Base-by-base conservation (phyloP, 78 protist genomes). In the Dictyostelium capitatum region DNA sequence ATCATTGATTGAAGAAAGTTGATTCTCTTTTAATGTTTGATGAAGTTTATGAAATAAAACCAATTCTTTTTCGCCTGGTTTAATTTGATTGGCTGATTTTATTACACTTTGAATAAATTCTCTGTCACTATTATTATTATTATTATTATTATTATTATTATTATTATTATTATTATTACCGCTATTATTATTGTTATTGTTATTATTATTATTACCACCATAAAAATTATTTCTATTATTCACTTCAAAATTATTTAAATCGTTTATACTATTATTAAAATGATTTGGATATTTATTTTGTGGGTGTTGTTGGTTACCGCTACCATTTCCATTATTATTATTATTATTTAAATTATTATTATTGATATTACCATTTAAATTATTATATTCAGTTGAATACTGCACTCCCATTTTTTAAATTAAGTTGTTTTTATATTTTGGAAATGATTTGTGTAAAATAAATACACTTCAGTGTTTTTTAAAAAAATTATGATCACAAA, bases 21-120 rank as follows among this genome's bases (percentile, higher is more conserved):
- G 48, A 2, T 78, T 30, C 28, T 78, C 64, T 54, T 78, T 78
- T n/a, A 78, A 48, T 19, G 83, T 30, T 54, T 53, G 54, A 32
- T 78, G 70, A n/a, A 78, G 20, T 32, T 54, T 78, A 8, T 78
- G 83, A 19, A 78, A 78, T 54, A 78, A 78, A 28, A 78, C 83
- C 32, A 78, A 25, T 12, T 53, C 69, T n/a, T 30, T 78, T 30
- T 48, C 43, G 54, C 51, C 25, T 7, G 54, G 23, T 23, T 15
- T 48, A 74, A 72, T 72, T 72, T 72, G 79, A 12, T 43, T 72
- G 4, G 79, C 79, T 43, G 48, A 43, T 25, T 72, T 72, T 9
- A 72, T 43, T 20, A 72, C 17, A 43, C 12, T 72, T 30, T 72
- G 48, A 41, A 72, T 72, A 72, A 72, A 72, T 20, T 43, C 53